Conservation (phyloP, 2,329 filamentous ascomycete genomes). For the Sarocladium oryzae region DNA sequence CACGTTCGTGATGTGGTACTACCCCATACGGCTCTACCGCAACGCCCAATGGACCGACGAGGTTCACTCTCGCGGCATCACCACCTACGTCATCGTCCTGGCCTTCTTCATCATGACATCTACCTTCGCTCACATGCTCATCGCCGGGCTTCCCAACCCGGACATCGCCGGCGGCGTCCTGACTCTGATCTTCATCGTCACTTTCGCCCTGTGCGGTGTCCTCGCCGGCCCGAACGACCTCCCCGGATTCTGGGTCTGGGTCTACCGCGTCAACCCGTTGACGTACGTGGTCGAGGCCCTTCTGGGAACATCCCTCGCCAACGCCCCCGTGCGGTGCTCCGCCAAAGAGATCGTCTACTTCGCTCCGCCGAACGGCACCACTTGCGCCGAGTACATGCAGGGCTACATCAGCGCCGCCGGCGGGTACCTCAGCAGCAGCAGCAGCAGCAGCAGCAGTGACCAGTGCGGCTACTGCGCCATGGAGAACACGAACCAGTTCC, state of each 20-base stretch:
- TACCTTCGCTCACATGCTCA: constrained; percentile 60
- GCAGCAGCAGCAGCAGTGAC: constrained; percentile 10
- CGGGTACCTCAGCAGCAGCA: constrained; percentile 37
- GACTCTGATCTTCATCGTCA: constrained; percentile 57
- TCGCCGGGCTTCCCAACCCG: constrained; percentile 55
- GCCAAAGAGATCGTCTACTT: constrained; percentile 59
- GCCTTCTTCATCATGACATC: constrained; percentile 59
- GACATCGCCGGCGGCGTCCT: constrained; percentile 60
- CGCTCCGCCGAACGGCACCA: constrained; percentile 44
- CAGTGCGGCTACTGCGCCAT: constrained; percentile 46
- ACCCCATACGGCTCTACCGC: constrained; percentile 56
- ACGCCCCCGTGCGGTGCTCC: constrained; percentile 53
- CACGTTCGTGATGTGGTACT: constrained; percentile 62
- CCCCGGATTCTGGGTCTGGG: constrained; percentile 72
- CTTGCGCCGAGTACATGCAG: constrained; percentile 50
- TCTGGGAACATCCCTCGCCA: constrained; percentile 56
- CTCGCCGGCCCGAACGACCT: constrained; percentile 53
- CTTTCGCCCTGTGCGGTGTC: constrained; percentile 56
- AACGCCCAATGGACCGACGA: constrained; percentile 49
- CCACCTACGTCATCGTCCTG: constrained; percentile 58
- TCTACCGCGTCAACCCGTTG: constrained; percentile 68
- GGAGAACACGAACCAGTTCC: constrained; percentile 37
- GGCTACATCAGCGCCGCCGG: constrained; percentile 37
- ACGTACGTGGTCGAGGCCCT: constrained; percentile 67
- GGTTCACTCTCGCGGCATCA: constrained; percentile 40